A percentile compares a stretch with the other conserved stretches of the same genome.
These are phyloP conservation scores for Penicillium rolfsii DNA, from an alignment of 2,329 filamentous ascomycete genomes.

Conservation along the genomic window DNA sequence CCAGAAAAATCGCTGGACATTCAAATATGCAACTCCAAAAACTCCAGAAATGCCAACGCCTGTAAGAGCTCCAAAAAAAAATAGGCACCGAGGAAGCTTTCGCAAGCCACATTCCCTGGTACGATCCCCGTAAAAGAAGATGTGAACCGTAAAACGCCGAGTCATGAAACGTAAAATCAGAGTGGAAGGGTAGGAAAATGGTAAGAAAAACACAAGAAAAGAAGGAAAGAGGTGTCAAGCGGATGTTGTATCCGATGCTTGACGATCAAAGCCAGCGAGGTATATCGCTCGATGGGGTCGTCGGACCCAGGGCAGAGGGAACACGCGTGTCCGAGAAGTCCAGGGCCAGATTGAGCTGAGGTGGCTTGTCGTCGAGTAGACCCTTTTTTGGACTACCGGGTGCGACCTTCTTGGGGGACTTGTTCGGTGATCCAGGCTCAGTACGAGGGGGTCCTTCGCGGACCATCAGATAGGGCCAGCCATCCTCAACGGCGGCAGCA, in stretches of 20 bases:
- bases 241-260: conserved; percentile 4
- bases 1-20: conserved; percentile 23
- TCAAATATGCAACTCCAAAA: conserved; percentile 24
- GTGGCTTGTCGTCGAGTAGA: conserved; percentile 54
- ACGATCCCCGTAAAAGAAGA: background rate
- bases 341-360: conserved; percentile 60
- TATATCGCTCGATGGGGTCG: conserved; percentile 35
- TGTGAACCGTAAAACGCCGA: conserved; percentile 24
- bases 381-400: conserved; percentile 50
- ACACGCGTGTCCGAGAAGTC: conserved; percentile 34
- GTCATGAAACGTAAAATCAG: conserved; percentile 29
- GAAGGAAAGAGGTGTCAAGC: conserved; percentile 16
- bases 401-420: conserved; percentile 52
- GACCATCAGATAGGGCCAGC: conserved; percentile 82
- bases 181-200: conserved; percentile 16
- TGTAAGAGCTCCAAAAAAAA: background rate
- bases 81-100: conserved; percentile 13
- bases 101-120: conserved; percentile 7
- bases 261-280: conserved; percentile 43
- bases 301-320: conserved; percentile 18
- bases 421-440: conserved; percentile 44
- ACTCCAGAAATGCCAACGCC: conserved; percentile 33
- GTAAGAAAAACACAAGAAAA: conserved; percentile 17
- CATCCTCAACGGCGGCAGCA: conserved; percentile 80
- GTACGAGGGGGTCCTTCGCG: conserved; percentile 55